phyloP scores from a whole-genome alignment of 495 filamentous ascomycete species.

The Trichoderma reesei region DNA sequence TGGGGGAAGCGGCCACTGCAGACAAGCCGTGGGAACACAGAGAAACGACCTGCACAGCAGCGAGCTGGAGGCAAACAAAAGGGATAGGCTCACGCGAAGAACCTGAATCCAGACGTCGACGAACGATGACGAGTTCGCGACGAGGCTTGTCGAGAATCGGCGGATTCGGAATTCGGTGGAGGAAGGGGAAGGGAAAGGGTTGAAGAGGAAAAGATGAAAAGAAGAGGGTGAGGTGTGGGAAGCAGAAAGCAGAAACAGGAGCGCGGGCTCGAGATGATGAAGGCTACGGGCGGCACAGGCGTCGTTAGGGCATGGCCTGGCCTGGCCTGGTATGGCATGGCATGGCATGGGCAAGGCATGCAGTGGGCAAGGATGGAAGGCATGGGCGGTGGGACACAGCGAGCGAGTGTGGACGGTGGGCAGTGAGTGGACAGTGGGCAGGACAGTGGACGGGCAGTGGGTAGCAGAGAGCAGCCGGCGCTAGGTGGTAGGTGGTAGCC shows the following conservation, averaged over 20 bases:
- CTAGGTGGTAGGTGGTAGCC: not conserved
- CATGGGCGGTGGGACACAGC: not conserved
- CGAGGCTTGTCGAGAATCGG: conserved; percentile 11
- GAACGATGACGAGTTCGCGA: conserved; percentile 10
- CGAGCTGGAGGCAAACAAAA: conserved; percentile 6
- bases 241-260: not conserved
- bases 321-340: too few relatives aligned
- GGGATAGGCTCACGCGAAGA: conserved; percentile 7
- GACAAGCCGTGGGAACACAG: conserved; percentile 9
- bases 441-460: not conserved
- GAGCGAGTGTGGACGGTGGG: too few relatives aligned
- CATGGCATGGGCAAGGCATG: too few relatives aligned
- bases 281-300: conserved; percentile 5
- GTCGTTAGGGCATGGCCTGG: not conserved
- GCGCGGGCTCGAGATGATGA: not conserved
- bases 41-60: conserved; percentile 7
- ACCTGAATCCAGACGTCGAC: conserved; percentile 11
- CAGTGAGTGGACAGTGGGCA: not conserved
- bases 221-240: conserved; percentile 8
- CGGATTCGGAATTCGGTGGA: conserved; percentile 11
- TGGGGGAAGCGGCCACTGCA: not conserved
- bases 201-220: conserved; percentile 8
- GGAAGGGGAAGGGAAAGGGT: conserved; percentile 7
- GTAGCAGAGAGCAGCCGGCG: not conserved
- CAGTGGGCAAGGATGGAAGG: not conserved